Conservation (phyloP, 1,139 yeast genomes). For the Yamadazyma sp. region DNA sequence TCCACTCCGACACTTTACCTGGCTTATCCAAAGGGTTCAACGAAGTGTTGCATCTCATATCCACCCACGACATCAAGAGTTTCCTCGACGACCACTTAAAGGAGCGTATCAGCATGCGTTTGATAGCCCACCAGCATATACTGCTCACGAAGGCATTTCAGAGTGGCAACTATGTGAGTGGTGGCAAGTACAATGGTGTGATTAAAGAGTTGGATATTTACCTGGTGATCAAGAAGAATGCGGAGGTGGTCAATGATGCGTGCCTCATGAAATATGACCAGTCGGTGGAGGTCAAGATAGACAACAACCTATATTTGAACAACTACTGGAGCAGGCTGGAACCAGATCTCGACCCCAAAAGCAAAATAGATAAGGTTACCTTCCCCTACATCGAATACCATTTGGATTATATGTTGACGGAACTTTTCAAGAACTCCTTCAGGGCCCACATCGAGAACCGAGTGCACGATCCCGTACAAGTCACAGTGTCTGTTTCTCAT, state of each 20-base stretch:
- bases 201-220: constrained; percentile 64
- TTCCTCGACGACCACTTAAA: constrained; percentile 77
- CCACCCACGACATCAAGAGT: constrained; percentile 49
- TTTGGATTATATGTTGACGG: constrained; percentile 82
- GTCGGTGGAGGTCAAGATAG: constrained; percentile 59
- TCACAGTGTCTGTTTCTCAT: constrained; percentile 63
- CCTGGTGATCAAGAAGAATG: constrained; percentile 59
- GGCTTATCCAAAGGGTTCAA: constrained; percentile 78
- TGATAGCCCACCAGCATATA: constrained; percentile 83
- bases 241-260: constrained; percentile 77
- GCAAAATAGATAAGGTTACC: constrained; percentile 21
- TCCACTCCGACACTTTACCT: constrained; percentile 83
- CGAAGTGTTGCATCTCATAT: constrained; percentile 62
- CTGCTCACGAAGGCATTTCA: constrained; percentile 46
- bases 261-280: constrained; percentile 81
- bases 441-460: constrained; percentile 80
- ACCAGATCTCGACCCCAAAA: constrained; percentile 20
- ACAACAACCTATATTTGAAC: constrained; percentile 36
- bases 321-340: constrained; percentile 37
- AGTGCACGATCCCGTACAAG: constrained; percentile 59
- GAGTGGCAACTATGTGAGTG: constrained; percentile 24
- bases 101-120: constrained; percentile 82
- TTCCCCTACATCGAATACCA: constrained; percentile 87
- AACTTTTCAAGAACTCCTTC: constrained; percentile 81
- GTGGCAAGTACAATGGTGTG: constrained; percentile 64